Evolutionary conservation across 306 rosid genomes (phyloP), one percentile per base, ranked within the genome.

Genomic region (Morella rubra): DNA sequence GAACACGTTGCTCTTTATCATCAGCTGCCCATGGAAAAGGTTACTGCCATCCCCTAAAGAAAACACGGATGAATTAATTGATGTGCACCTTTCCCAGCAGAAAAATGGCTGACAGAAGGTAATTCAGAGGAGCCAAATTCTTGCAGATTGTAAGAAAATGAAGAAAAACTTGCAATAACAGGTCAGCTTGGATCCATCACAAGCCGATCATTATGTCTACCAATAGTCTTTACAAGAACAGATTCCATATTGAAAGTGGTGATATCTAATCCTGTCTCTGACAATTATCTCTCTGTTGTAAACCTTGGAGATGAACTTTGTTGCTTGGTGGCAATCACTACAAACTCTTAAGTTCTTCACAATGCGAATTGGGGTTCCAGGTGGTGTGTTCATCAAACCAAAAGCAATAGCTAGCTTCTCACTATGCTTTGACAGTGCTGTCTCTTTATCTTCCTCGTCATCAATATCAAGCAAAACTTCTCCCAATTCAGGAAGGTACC

Each of bases 341-440:
- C 90, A 86, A 58, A 84, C 87, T 72, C 90, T 76, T 66, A 88
- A 86, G 73, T 88, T 88, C 84, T 86, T 88, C 62, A 88, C 87
- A 42, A 86, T 80, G 59, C 88, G 85, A 76, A 86, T 86, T 37
- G 87, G 85, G 4, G 88, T 84, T 82, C 90, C 84, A 7, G 82
- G 75, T 71, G 52, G 65, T 3, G 88, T 84, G 79, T 84, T 84
- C 82, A 84, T 82, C 79, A 88, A 80, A 74, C 88, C 90, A 72
- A 84, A 86, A 65, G 88, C 88, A 69, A 88, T 86, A 41, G 92
- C 88, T 84, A 86, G 74, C 81, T 81, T 88, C 83, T 88, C 92
- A 68, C 88, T 88, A 65, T 88, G 92, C 41, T 75, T 51, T 12
- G 86, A 84, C 62, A 84, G 67, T 64, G 90, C 84, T 11, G 82